These are phyloP conservation scores for Urochloa ruziziensis DNA, from an alignment of 176 grass and related monocot genomes.

Conservation along the genomic window DNA sequence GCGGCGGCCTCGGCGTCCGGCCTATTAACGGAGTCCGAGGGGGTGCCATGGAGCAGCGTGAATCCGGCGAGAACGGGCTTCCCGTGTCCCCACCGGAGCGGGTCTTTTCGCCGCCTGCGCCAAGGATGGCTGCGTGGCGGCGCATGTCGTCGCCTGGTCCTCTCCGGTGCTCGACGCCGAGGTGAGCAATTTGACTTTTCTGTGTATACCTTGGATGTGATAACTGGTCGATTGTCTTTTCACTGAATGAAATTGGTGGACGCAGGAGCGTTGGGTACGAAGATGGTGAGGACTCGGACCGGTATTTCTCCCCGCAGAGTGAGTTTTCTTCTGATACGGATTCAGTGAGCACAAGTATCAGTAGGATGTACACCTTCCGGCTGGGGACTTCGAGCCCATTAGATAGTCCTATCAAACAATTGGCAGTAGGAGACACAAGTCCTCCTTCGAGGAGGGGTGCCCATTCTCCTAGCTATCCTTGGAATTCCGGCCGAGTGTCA, in stretches of 20 bases:
- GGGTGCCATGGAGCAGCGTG: constrained; percentile 25
- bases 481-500: constrained; percentile 37
- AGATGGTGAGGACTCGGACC: constrained; percentile 55
- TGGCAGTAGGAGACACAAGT: constrained; percentile 49
- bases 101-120: constrained; percentile 20
- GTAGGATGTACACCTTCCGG: constrained; percentile 63
- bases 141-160: constrained; percentile 39
- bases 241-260: constrained; percentile 25
- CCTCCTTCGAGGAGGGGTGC: constrained; percentile 44
- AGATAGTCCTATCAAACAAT: constrained; percentile 55
- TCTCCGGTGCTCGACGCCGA: constrained; percentile 40
- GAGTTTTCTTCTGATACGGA: constrained; percentile 81
- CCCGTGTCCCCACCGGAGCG: constrained; percentile 36
- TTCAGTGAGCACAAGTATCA: constrained; percentile 56
- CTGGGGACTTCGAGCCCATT: constrained; percentile 56
- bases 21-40: constrained; percentile 56
- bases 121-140: constrained; percentile 31
- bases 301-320: constrained; percentile 67
- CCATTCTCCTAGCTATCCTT: constrained; percentile 39
- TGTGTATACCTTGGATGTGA: background rate
- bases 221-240: background rate
- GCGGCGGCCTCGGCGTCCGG: constrained; percentile 44
- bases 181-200: constrained; percentile 39
- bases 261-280: constrained; percentile 65
- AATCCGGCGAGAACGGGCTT: background rate